phyloP scores from a whole-genome alignment of 2,329 filamentous ascomycete species.

The Scopulariopsis brevicaulis region DNA sequence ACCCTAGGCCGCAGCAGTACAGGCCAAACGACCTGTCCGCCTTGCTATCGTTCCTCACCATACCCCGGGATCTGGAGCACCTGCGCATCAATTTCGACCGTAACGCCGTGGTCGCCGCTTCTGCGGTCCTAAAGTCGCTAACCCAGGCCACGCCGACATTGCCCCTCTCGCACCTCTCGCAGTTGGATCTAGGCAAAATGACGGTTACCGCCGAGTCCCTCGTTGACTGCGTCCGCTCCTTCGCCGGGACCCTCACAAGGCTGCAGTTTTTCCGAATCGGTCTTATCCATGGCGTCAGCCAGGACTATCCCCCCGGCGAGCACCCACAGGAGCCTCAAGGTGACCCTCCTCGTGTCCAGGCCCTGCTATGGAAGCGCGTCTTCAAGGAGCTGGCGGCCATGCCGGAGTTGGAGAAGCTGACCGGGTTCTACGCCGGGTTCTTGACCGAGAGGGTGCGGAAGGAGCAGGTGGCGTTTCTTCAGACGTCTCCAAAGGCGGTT shows the following conservation, averaged over 20 bases:
- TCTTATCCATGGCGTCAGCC: background rate
- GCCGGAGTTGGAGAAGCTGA: background rate
- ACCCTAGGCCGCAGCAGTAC: background rate
- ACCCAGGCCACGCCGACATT: background rate
- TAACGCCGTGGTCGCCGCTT: background rate
- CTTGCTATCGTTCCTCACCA: background rate
- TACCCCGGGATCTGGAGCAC: background rate
- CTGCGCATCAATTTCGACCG: conserved; percentile 4
- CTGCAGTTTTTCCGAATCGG: conserved; percentile 1
- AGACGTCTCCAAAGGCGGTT: background rate
- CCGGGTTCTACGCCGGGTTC: background rate
- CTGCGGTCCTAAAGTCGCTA: background rate
- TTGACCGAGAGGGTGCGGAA: background rate
- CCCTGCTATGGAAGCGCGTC: background rate
- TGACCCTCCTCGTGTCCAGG: background rate
- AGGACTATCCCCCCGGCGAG: background rate
- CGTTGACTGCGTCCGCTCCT: background rate
- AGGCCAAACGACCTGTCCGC: background rate
- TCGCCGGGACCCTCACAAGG: background rate
- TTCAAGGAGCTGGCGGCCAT: background rate
- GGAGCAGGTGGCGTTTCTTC: background rate
- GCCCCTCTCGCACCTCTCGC: background rate
- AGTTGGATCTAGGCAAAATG: conserved; percentile 3
- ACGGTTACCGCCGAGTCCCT: background rate
- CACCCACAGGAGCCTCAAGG: background rate